phyloP scores from a whole-genome alignment of 805 yeast species.

The Yamadazyma sp. region DNA sequence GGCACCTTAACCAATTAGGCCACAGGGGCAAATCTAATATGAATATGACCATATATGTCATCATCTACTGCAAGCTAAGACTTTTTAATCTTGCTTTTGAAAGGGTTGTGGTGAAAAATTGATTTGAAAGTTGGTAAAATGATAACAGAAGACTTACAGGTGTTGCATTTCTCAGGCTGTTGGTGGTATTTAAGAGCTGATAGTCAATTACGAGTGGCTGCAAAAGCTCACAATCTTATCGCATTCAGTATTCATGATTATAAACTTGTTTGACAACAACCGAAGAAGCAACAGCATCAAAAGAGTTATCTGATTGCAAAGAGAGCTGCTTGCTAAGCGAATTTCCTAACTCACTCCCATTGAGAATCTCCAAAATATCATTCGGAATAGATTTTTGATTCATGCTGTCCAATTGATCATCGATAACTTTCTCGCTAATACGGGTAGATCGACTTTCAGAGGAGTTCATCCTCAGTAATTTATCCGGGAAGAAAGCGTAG shows the following conservation, averaged over 20 bases:
- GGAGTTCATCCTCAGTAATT: slow-evolving; percentile 12
- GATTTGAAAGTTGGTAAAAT: no score
- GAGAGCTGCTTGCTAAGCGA: slow-evolving; percentile 1
- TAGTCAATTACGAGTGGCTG: no score
- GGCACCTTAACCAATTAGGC: slow-evolving; percentile 76
- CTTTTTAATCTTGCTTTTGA: no score
- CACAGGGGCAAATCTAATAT: slow-evolving; percentile 58
- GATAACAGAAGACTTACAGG: no score
- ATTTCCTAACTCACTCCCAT: background rate
- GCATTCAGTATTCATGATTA: no score
- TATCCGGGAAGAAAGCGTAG: slow-evolving; percentile 17
- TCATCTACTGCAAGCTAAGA: no score
- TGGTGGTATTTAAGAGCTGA: no score
- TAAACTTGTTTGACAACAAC: background rate
- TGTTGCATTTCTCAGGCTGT: no score
- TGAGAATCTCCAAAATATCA: slow-evolving; percentile 14
- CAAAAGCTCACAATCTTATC: no score
- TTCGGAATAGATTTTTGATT: slow-evolving; percentile 12
- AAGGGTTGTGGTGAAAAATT: no score
- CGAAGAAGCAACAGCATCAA: no score
- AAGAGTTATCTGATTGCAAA: background rate
- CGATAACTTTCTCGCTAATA: background rate
- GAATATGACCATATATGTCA: no score
- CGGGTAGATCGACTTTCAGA: slow-evolving; percentile 5
- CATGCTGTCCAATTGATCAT: slow-evolving; percentile 1